Percentiles rank a stretch among this genome's conserved stretches.
Evolutionary conservation across 768 basidiomycete genomes (phyloP).

Genomic region (Collybia sp.): DNA sequence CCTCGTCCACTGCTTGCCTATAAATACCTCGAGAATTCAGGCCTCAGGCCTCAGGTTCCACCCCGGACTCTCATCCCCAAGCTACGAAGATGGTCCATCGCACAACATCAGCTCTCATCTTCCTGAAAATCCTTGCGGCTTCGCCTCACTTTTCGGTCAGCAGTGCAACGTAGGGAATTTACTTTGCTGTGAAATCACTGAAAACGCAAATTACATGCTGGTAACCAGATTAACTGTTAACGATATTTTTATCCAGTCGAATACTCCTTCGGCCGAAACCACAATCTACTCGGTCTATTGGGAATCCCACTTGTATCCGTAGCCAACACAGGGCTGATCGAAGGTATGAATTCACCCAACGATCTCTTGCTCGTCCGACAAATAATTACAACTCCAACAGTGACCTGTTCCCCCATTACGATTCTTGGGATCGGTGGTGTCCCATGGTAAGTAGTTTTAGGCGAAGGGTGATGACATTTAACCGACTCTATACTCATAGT

Average conservation of each 20-base stretch:
- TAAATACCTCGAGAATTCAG: no score
- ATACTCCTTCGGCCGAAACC: background rate
- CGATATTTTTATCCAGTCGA: constrained; percentile 8
- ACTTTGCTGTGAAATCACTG: constrained; percentile 21
- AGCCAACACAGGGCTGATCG: constrained; percentile 14
- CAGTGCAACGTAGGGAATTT: constrained; percentile 22
- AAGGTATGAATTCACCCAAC: constrained; percentile 4
- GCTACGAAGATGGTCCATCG: no score
- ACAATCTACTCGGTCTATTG: constrained; percentile 19
- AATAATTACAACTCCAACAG: background rate
- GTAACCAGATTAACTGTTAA: background rate
- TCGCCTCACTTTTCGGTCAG: constrained; percentile 12
- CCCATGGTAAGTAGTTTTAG: constrained; percentile 10
- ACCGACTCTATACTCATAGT: constrained; percentile 5
- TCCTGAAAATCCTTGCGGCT: constrained; percentile 13
- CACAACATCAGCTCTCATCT: no score
- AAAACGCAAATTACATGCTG: constrained; percentile 15
- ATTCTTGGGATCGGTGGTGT: constrained; percentile 18
- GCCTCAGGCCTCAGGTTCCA: no score
- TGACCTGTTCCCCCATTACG: constrained; percentile 25
- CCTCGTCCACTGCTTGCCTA: no score
- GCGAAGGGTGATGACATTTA: background rate
- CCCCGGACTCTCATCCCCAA: no score
- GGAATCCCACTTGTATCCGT: constrained; percentile 12
- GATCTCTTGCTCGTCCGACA: background rate